Conservation (phyloP, 2,329 filamentous ascomycete genomes). For the Epichloe amarillans region DNA sequence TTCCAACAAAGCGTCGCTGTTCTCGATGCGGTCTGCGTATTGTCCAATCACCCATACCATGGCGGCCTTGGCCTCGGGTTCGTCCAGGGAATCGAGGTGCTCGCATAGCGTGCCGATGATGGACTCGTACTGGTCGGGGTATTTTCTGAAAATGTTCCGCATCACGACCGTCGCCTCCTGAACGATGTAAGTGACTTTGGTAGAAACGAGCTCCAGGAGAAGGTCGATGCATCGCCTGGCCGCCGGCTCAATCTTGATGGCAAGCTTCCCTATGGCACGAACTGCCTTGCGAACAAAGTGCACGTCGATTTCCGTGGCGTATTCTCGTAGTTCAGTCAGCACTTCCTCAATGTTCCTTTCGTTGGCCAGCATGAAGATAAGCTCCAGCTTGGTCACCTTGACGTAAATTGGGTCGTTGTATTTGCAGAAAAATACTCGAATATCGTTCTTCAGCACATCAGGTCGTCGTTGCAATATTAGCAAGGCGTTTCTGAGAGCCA, state of each 20-base stretch:
- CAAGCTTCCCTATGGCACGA: slow-evolving; percentile 90
- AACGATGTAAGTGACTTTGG: slow-evolving; percentile 98
- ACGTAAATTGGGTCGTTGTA: slow-evolving; percentile 99
- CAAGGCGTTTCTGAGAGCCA: slow-evolving; percentile 84
- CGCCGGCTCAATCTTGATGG: slow-evolving; percentile 96
- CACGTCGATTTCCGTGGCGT: slow-evolving; percentile 96
- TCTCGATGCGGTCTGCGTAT: slow-evolving; percentile 94
- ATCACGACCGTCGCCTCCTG: slow-evolving; percentile 98
- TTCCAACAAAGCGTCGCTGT: slow-evolving; percentile 83
- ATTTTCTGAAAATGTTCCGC: slow-evolving; percentile 97
- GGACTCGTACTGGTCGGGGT: slow-evolving; percentile 95
- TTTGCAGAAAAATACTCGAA: slow-evolving; percentile 98
- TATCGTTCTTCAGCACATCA: slow-evolving; percentile 90
- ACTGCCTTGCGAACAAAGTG: slow-evolving; percentile 98
- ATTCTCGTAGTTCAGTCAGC: slow-evolving; percentile 84
- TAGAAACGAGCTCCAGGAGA: slow-evolving; percentile 81
- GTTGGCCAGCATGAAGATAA: slow-evolving; percentile 97
- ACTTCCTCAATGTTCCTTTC: slow-evolving; percentile 95
- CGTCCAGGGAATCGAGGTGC: slow-evolving; percentile 89
- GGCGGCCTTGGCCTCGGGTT: slow-evolving; percentile 93
- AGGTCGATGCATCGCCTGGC: slow-evolving; percentile 85
- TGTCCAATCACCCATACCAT: slow-evolving; percentile 99
- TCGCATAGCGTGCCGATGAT: slow-evolving; percentile 95
- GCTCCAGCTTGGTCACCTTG: slow-evolving; percentile 95
- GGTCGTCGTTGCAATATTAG: slow-evolving; percentile 86